Conservation (phyloP, 2,329 filamentous ascomycete genomes). For the Pyricularia grisea region DNA sequence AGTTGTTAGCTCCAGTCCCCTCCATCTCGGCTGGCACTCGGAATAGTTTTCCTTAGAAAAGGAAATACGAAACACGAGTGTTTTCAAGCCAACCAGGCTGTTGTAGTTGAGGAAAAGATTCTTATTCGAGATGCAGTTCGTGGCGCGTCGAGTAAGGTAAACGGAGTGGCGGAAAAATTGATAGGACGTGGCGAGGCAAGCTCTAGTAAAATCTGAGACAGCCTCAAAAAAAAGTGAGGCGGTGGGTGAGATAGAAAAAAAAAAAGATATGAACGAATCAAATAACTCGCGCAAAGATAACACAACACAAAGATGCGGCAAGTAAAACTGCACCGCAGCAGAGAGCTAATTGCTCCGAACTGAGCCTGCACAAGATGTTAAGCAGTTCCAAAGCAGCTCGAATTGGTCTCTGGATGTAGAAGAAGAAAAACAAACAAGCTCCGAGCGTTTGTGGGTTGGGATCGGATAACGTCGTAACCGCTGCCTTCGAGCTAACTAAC, state of each 20-base stretch:
- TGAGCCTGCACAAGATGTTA: background rate
- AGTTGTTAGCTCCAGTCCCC: constrained; percentile 16
- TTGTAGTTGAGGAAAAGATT: background rate
- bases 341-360: background rate
- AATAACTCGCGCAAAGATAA: constrained; percentile 1
- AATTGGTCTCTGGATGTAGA: background rate
- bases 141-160: background rate
- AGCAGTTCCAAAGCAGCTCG: background rate
- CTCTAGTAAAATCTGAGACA: background rate
- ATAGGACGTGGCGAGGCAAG: background rate
- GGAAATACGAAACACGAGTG: background rate
- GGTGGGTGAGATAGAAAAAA: background rate
- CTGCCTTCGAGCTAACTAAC: background rate
- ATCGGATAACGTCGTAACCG: background rate
- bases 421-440: constrained; percentile 1
- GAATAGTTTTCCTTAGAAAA: background rate
- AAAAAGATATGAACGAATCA: constrained; percentile 1
- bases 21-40: constrained; percentile 12
- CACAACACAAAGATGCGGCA: background rate
- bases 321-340: background rate
- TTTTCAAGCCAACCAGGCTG: background rate
- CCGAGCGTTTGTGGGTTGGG: background rate
- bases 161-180: background rate
- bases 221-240: background rate
- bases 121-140: background rate